Conservation (phyloP, 768 basidiomycete species). For the Serendipita sp. region DNA sequence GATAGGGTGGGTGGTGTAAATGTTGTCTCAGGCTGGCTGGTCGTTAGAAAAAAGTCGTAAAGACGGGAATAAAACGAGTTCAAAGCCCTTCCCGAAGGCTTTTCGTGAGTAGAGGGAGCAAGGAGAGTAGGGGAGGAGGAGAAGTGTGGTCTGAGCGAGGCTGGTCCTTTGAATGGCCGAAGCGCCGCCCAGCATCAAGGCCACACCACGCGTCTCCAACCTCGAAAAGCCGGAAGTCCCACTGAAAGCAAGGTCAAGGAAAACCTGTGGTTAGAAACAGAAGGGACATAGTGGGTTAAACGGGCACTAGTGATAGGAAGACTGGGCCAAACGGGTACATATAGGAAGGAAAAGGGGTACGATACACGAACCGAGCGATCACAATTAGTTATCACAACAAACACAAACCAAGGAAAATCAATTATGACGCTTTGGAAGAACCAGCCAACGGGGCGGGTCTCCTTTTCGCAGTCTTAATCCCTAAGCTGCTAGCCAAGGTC, state of each 20-base stretch:
- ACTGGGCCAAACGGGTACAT: neutral
- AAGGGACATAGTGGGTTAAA: too few relatives aligned
- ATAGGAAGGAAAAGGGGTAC: neutral
- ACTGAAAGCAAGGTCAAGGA: too few relatives aligned
- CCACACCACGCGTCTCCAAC: too few relatives aligned
- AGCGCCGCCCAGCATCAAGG: neutral
- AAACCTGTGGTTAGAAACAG: too few relatives aligned
- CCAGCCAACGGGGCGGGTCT: slow-evolving; percentile 9
- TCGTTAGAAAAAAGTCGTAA: slow-evolving; percentile 5
- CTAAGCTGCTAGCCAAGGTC: slow-evolving; percentile 44
- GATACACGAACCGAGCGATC: neutral
- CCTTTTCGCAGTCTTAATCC: slow-evolving; percentile 55
- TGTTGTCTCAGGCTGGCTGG: neutral
- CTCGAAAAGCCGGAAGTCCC: too few relatives aligned
- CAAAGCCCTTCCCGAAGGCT: neutral
- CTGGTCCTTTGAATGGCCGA: neutral
- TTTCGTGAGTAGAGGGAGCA: neutral
- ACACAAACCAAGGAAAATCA: too few relatives aligned
- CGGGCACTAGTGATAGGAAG: too few relatives aligned
- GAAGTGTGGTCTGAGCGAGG: neutral
- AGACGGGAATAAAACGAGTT: neutral
- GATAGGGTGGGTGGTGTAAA: neutral
- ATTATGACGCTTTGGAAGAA: neutral
- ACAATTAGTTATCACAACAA: neutral
- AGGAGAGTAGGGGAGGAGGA: neutral